These are phyloP conservation scores for Hymenoscyphus repandus DNA, from an alignment of 2,329 filamentous ascomycete species.

Conservation along the genomic window DNA sequence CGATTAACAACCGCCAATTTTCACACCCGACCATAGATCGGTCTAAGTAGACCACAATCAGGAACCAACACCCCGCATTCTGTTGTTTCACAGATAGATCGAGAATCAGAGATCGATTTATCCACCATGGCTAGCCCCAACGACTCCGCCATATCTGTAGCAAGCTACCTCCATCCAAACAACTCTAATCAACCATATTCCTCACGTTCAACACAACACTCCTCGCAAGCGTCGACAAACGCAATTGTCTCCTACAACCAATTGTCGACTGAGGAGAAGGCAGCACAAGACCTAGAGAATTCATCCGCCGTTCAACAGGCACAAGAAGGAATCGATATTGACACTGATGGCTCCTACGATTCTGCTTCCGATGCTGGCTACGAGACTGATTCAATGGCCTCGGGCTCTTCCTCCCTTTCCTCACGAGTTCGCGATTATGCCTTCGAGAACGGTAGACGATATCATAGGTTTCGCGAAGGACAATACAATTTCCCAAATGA, in stretches of 20 bases:
- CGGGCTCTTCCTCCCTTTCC: constrained; percentile 23
- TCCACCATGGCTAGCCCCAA: background rate
- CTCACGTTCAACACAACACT: constrained; percentile 4
- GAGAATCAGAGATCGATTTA: too few relatives aligned
- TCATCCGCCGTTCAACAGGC: constrained; percentile 22
- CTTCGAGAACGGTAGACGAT: constrained; percentile 53
- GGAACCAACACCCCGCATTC: too few relatives aligned
- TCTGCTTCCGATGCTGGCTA: constrained; percentile 27
- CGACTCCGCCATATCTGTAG: constrained; percentile 20
- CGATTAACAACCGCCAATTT: too few relatives aligned
- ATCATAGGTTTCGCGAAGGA: constrained; percentile 50
- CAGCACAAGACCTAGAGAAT: constrained; percentile 18
- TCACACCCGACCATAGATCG: too few relatives aligned
- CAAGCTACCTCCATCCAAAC: background rate
- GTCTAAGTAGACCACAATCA: too few relatives aligned
- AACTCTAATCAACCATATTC: background rate
- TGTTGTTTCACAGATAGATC: too few relatives aligned
- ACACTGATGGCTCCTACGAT: constrained; percentile 19
- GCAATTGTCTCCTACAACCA: constrained; percentile 1
- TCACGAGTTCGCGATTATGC: constrained; percentile 42
- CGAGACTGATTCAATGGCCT: constrained; percentile 23
- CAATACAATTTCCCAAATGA: constrained; percentile 56
- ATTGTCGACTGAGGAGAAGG: constrained; percentile 14
- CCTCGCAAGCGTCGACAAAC: background rate
- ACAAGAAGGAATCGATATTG: constrained; percentile 26